Evolutionary conservation across 176 grass and related monocot species (phyloP).

Genomic region (Carex cristatella): DNA sequence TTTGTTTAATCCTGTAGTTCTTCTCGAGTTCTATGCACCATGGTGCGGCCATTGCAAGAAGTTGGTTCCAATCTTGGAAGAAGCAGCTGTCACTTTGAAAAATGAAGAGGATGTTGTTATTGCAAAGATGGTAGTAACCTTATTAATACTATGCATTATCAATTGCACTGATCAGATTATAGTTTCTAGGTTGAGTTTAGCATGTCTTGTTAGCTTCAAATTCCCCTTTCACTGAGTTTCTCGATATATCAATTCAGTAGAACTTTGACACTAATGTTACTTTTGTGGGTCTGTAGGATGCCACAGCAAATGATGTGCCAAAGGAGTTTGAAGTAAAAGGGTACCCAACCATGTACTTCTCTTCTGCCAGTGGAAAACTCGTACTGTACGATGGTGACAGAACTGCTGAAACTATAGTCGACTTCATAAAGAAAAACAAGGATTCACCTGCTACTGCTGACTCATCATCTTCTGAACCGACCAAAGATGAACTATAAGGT

Average conservation of each 20-base stretch:
- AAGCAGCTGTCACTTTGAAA: constrained; percentile 62
- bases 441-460: constrained; percentile 16
- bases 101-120: constrained; percentile 76
- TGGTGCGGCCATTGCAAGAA: constrained; percentile 99
- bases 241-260: not conserved
- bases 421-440: constrained; percentile 69
- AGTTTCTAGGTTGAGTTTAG: not conserved
- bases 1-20: constrained; percentile 38
- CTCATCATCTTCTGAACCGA: not conserved
- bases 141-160: not conserved
- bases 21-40: constrained; percentile 94
- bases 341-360: constrained; percentile 85
- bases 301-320: constrained; percentile 68
- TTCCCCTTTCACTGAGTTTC: not conserved
- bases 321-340: constrained; percentile 52
- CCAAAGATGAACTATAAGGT: constrained; percentile 24
- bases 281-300: constrained; percentile 40
- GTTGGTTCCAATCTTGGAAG: constrained; percentile 67
- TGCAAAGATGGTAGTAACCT: constrained; percentile 87
- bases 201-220: not conserved
- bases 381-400: constrained; percentile 46
- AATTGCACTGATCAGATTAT: not conserved
- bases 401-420: constrained; percentile 45
- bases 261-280: not conserved
- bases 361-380: constrained; percentile 61